Conservation (phyloP, 371 early-diverging fungal species). For the Actinomortierella ambigua region DNA sequence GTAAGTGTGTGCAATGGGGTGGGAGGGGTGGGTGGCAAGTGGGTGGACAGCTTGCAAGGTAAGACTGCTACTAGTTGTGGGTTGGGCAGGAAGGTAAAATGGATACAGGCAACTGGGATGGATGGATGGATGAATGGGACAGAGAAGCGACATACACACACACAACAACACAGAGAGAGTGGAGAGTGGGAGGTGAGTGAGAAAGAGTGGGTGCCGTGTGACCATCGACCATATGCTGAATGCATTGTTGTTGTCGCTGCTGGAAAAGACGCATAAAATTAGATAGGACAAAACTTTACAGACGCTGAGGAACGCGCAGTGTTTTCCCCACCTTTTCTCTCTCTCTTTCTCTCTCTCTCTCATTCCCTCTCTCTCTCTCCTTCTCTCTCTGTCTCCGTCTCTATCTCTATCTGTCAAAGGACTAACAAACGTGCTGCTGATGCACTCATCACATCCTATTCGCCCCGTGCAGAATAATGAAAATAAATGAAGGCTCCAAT, state of each 20-base stretch:
- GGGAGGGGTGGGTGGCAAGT: too few species aligned
- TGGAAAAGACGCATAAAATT: background rate
- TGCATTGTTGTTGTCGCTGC: background rate
- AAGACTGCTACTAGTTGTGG: too few species aligned
- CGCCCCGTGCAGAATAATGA: too few species aligned
- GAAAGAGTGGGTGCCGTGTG: background rate
- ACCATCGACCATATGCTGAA: background rate
- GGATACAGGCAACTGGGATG: too few species aligned
- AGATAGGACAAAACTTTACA: background rate
- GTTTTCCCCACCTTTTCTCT: background rate
- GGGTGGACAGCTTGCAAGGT: too few species aligned
- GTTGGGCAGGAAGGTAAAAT: too few species aligned
- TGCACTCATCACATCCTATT: too few species aligned
- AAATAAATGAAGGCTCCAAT: too few species aligned
- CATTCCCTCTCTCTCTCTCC: background rate
- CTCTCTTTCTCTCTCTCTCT: background rate
- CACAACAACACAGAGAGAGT: background rate
- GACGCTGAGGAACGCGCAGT: too few species aligned
- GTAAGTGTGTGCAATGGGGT: too few species aligned
- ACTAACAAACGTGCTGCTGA: background rate
- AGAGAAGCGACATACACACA: background rate
- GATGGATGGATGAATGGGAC: too few species aligned
- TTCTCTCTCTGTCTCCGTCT: background rate
- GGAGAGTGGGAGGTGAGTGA: background rate
- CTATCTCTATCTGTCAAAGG: background rate